phyloP scores from a whole-genome alignment of 768 basidiomycete species.

The Cubamyces sp. region DNA sequence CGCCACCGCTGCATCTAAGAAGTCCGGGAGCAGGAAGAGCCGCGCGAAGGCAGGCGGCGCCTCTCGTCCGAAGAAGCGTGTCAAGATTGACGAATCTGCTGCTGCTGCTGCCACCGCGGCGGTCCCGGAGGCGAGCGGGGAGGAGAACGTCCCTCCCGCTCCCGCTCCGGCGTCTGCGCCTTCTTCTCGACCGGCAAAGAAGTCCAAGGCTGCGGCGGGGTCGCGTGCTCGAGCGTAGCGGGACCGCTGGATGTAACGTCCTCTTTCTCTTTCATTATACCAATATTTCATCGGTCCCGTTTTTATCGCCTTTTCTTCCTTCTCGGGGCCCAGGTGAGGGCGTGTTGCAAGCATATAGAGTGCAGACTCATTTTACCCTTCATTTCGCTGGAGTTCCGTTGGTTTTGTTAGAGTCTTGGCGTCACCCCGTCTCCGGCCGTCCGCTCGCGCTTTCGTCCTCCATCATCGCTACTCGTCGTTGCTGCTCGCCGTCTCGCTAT shows the following conservation, averaged over 20 bases:
- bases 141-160: constrained; percentile 6
- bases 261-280: too few species aligned
- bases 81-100: constrained; percentile 1
- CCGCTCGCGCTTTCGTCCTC: too few species aligned
- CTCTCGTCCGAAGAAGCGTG: constrained; percentile 15
- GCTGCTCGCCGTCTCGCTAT: too few species aligned
- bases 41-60: constrained; percentile 4
- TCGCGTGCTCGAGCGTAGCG: not conserved
- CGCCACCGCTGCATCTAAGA: not conserved
- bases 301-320: too few species aligned
- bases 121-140: constrained; percentile 5
- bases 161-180: not conserved
- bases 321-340: too few species aligned
- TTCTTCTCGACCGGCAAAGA: constrained; percentile 1
- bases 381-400: too few species aligned
- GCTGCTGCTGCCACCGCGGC: not conserved
- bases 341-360: too few species aligned
- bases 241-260: not conserved
- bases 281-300: not conserved
- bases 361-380: too few species aligned
- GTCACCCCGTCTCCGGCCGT: too few species aligned
- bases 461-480: too few species aligned
- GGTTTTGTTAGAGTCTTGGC: too few species aligned
- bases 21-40: not conserved
- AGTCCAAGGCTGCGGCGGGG: constrained; percentile 3